These are phyloP conservation scores for Spatholobus suberectus DNA, from an alignment of 306 rosid genomes.

Conservation along the genomic window DNA sequence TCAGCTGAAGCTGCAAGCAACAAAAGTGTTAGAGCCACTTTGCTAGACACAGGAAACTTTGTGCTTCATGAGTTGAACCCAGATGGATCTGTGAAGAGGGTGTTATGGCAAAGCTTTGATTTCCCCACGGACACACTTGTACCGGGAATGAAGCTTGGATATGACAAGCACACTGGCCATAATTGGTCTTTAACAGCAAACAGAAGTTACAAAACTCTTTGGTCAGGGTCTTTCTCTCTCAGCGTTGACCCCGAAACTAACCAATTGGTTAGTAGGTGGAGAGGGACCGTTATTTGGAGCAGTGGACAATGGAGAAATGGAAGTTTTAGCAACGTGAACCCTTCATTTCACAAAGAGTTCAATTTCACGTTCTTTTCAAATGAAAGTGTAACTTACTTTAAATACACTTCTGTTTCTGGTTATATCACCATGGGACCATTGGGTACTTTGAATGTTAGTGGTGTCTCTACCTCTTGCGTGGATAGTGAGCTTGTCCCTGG, in stretches of 20 bases:
- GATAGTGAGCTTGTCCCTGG: background rate
- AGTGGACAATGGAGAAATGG: conserved; percentile 13
- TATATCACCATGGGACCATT: background rate
- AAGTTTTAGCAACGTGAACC: background rate
- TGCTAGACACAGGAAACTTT: conserved; percentile 10
- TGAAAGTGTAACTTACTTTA: background rate
- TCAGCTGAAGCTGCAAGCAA: background rate
- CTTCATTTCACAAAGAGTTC: background rate
- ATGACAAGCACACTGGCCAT: background rate
- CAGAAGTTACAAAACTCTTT: background rate
- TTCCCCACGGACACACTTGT: conserved; percentile 23
- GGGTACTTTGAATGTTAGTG: background rate
- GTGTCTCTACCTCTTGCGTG: background rate
- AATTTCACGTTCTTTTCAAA: background rate
- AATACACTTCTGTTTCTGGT: background rate
- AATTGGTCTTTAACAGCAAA: conserved; percentile 10
- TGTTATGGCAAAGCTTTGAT: conserved; percentile 25
- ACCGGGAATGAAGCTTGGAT: conserved; percentile 11
- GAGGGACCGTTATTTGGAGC: background rate
- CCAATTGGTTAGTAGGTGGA: conserved; percentile 5
- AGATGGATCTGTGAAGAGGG: conserved; percentile 20
- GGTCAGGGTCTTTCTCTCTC: conserved; percentile 30
- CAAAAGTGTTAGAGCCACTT: background rate
- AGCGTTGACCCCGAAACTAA: conserved; percentile 15
- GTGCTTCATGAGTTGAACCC: background rate